These are phyloP conservation scores for Cynara cardunculus DNA, from an alignment of 129 eudicot species.

Conservation along the genomic window DNA sequence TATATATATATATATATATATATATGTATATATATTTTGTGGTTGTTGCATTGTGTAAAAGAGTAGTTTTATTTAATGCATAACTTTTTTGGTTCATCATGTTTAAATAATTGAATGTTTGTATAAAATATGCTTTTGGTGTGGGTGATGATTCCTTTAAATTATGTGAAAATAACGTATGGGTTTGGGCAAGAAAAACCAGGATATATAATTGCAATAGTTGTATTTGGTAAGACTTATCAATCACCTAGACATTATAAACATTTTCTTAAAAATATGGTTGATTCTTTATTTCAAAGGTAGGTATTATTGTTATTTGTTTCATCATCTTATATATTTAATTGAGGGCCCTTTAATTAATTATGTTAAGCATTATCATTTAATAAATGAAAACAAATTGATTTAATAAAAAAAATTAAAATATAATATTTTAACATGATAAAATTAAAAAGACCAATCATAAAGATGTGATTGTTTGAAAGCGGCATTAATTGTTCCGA, in stretches of 20 bases:
- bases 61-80: not conserved
- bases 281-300: constrained; percentile 5
- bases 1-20: no score
- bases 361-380: not conserved
- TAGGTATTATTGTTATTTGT: constrained; percentile 16
- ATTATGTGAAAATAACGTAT: not conserved
- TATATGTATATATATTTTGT: no score
- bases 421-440: no score
- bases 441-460: not conserved
- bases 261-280: not conserved
- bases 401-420: not conserved
- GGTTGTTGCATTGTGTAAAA: no score
- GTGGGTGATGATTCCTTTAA: not conserved
- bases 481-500: no score
- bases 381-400: not conserved
- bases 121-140: not conserved
- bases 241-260: constrained; percentile 6
- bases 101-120: not conserved
- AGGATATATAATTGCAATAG: not conserved
- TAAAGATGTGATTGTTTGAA: not conserved
- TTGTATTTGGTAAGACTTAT: constrained; percentile 5
- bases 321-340: not conserved
- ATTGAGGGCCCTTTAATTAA: not conserved
- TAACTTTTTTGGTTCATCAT: not conserved
- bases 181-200: not conserved